These are phyloP conservation scores for Skeletonema grethae DNA, from an alignment of 108 stramenopile species.

Conservation along the genomic window DNA sequence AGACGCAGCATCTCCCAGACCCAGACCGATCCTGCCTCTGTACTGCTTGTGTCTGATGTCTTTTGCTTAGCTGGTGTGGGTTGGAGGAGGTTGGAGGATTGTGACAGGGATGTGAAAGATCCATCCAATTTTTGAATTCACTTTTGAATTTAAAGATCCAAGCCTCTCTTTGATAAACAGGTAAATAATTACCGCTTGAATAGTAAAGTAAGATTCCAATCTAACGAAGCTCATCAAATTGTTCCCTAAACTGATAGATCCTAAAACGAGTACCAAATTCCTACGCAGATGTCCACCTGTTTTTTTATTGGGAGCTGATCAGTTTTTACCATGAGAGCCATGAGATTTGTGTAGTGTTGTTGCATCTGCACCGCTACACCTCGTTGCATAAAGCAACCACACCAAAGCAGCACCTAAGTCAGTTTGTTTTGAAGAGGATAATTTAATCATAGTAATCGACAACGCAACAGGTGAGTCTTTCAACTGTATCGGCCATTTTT, in stretches of 20 bases:
- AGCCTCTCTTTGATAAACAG: not conserved
- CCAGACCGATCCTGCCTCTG: too few species aligned
- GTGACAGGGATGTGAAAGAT: too few species aligned
- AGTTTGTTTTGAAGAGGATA: conserved; percentile 3
- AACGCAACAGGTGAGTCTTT: not conserved
- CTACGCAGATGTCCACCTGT: not conserved
- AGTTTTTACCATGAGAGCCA: not conserved
- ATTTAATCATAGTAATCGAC: not conserved
- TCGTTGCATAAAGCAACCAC: not conserved
- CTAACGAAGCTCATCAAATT: not conserved
- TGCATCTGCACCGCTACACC: not conserved
- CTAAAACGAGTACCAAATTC: not conserved
- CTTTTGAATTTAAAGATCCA: not conserved
- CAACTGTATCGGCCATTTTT: not conserved
- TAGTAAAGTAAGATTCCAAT: not conserved
- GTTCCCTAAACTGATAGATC: not conserved
- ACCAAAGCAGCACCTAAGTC: conserved; percentile 3
- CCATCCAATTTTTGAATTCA: too few species aligned
- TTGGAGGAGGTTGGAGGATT: too few species aligned
- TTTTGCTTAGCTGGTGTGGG: too few species aligned
- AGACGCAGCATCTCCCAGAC: too few species aligned
- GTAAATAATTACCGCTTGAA: not conserved
- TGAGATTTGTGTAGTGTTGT: not conserved
- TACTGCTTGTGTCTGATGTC: too few species aligned
- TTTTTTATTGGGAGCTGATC: too few species aligned